These are phyloP conservation scores for Leishmania braziliensis DNA, from an alignment of 208 protist species.

Conservation along the genomic window DNA sequence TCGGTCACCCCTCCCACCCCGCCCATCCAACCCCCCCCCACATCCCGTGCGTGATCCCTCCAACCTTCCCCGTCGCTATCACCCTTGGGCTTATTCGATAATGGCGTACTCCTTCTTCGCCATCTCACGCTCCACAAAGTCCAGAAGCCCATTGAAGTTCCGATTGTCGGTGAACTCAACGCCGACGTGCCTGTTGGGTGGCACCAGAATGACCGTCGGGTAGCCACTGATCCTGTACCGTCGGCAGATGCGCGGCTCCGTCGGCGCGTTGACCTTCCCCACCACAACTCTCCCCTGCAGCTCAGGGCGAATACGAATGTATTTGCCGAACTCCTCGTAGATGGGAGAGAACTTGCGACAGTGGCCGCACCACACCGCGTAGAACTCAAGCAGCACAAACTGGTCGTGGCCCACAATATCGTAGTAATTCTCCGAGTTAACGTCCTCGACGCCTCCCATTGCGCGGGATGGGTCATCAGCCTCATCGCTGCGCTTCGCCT, in stretches of 20 bases:
- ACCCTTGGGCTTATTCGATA: neutral
- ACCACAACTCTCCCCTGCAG: constrained; percentile 31
- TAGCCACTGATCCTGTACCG: constrained; percentile 40
- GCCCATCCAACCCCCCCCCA: neutral
- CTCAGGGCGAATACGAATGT: constrained; percentile 14
- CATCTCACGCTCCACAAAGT: constrained; percentile 27
- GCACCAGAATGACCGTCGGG: constrained; percentile 53
- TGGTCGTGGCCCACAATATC: constrained; percentile 42
- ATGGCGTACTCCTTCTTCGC: neutral
- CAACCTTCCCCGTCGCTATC: neutral
- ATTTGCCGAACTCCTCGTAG: constrained; percentile 24
- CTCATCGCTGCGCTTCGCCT: neutral
- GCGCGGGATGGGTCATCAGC: constrained; percentile 4
- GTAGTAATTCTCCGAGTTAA: constrained; percentile 41
- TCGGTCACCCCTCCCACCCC: neutral
- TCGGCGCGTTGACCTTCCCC: constrained; percentile 46
- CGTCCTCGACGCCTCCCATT: constrained; percentile 40
- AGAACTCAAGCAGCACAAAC: constrained; percentile 78
- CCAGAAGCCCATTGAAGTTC: constrained; percentile 29
- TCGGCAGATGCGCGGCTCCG: constrained; percentile 10
- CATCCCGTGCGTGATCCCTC: neutral
- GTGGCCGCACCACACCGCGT: constrained; percentile 85
- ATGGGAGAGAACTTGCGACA: constrained; percentile 35
- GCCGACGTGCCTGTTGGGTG: constrained; percentile 27
- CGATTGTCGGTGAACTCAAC: constrained; percentile 35